These are phyloP conservation scores for Ogataea trehaloabstinens DNA, from an alignment of 805 yeast species.

Conservation along the genomic window DNA sequence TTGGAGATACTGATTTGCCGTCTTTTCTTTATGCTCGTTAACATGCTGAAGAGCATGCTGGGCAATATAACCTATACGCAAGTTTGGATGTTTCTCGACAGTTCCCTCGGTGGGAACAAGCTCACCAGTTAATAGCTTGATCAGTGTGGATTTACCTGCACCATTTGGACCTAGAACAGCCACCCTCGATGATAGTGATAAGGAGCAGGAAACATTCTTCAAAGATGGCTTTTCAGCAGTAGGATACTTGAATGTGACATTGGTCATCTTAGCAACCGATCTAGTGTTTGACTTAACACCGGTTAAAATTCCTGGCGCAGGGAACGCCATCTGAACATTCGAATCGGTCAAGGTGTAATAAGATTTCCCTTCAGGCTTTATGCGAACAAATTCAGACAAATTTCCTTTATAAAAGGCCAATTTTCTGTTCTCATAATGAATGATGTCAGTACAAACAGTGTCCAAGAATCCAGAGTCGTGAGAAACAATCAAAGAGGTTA, in stretches of 20 bases:
- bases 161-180: constrained; percentile 98
- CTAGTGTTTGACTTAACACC: constrained; percentile 95
- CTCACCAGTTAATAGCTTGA: constrained; percentile 91
- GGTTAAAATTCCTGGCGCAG: constrained; percentile 96
- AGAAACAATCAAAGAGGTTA: constrained; percentile 93
- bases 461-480: constrained; percentile 98
- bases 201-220: constrained; percentile 77
- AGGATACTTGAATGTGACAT: constrained; percentile 88
- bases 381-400: constrained; percentile 85
- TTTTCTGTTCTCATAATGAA: constrained; percentile 93
- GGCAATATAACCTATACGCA: constrained; percentile 97
- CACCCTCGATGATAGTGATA: constrained; percentile 93
- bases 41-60: constrained; percentile 98
- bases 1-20: constrained; percentile 96
- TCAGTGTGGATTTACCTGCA: constrained; percentile 97
- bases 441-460: constrained; percentile 92
- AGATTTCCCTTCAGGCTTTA: constrained; percentile 93
- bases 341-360: constrained; percentile 92
- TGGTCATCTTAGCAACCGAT: constrained; percentile 70
- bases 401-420: constrained; percentile 96
- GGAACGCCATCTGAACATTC: constrained; percentile 95
- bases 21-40: constrained; percentile 94
- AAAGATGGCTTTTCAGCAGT: constrained; percentile 85
- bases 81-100: constrained; percentile 96
- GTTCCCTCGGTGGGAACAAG: constrained; percentile 80